Percentiles rank a stretch among this genome's conserved stretches.
phyloP scores from a whole-genome alignment of 2,329 filamentous ascomycete species.

The Aspergillus calidoustus region DNA sequence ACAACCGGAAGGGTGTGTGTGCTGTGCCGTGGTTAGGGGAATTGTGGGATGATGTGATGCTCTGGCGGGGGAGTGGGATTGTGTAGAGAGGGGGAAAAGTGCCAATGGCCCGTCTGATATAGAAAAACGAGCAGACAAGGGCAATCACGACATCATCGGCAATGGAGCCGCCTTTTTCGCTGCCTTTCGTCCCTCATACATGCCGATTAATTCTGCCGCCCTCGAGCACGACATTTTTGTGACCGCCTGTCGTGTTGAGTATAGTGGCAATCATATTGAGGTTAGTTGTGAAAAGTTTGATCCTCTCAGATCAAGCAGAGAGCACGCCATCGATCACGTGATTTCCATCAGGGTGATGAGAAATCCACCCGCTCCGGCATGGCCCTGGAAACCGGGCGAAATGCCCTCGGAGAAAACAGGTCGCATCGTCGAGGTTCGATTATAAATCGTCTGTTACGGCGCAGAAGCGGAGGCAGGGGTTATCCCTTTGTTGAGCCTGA shows the following conservation, averaged over 20 bases:
- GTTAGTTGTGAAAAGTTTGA: slow-evolving; percentile 33
- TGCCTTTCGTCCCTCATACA: slow-evolving; percentile 27
- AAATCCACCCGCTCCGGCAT: slow-evolving; percentile 20
- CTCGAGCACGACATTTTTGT: slow-evolving; percentile 35
- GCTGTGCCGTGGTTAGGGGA: background rate
- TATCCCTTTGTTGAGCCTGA: background rate
- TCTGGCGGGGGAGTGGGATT: slow-evolving; percentile 16
- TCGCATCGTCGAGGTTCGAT: slow-evolving; percentile 4
- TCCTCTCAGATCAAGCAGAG: slow-evolving; percentile 36
- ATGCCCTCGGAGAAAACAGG: slow-evolving; percentile 11
- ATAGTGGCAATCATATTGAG: slow-evolving; percentile 22
- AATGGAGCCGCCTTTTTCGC: slow-evolving; percentile 29
- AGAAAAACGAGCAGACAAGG: slow-evolving; percentile 30
- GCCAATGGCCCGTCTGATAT: slow-evolving; percentile 33
- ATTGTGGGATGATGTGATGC: slow-evolving; percentile 3
- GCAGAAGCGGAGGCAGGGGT: background rate
- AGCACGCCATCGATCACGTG: slow-evolving; percentile 47
- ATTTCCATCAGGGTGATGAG: slow-evolving; percentile 22
- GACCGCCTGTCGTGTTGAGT: slow-evolving; percentile 34
- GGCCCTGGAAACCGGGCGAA: slow-evolving; percentile 19
- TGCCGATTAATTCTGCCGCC: slow-evolving; percentile 32
- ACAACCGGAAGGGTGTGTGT: slow-evolving; percentile 9
- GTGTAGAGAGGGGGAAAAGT: slow-evolving; percentile 23
- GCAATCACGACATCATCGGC: slow-evolving; percentile 40
- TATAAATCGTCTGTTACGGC: slow-evolving; percentile 10